Base-by-base conservation (phyloP, 768 basidiomycete genomes). In the Tephrocybe sp. region DNA sequence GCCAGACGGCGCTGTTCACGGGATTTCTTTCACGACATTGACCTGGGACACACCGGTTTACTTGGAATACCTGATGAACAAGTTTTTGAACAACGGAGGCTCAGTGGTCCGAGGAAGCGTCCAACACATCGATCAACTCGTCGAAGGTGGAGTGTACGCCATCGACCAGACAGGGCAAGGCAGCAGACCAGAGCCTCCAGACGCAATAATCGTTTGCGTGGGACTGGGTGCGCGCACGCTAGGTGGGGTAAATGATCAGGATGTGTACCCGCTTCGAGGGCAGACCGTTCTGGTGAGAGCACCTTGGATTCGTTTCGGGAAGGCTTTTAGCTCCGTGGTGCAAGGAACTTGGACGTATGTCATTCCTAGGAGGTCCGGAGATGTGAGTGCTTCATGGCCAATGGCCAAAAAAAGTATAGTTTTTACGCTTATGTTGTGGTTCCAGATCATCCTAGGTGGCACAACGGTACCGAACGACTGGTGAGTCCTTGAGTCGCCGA, bases 251-350 rank as follows among this genome's bases (percentile, higher is more conserved):
- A 84, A 93, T 59, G 94, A 97, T 63, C 73, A 74, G 49, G 70
- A 69, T 18, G 69, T 93, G 21, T 82, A 80, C 61, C 91, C 93
- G 0, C 78, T 93, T 54, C 76, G 91, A 37, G 93, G 93, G 7
- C 94, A 95, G 68, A 86, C 89, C 0, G 82, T 94, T 7, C 64
- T 93, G 13, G 73, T 94, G 18, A 66, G 79, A 30, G 88, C 89
- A 2, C 85, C 88, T 0, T 76, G 78, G 68, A 70, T 90, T 38
- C 74, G 79, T 24, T 79, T 74, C 58, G 83, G 83, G 6, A 66
- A 72, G 45, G 78, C 80, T 0, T 56, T 74, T 15, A 72, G 69
- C 69, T 67, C 24, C 56, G 55, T 11, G 62, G 67, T 3, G 76
- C n/a, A n/a, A n/a, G n/a, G n/a, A n/a, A n/a, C 75, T 3, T 71